phyloP scores from a whole-genome alignment of 805 yeast species.

The Schwanniomyces polymorphus region DNA sequence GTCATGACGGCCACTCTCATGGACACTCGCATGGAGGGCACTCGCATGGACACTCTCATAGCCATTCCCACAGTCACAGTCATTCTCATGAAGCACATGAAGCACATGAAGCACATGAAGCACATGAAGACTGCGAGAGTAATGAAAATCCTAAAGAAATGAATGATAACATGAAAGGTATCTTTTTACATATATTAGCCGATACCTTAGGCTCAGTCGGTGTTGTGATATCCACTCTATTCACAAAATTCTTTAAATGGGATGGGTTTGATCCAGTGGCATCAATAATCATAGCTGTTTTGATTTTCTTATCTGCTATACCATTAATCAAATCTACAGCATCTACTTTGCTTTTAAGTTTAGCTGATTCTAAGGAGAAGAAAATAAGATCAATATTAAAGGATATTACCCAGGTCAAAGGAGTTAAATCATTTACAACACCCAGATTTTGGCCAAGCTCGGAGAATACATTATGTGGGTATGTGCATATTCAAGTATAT shows the following conservation, averaged over 20 bases:
- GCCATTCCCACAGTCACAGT: conserved; percentile 23
- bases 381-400: conserved; percentile 62
- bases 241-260: conserved; percentile 66
- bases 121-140: conserved; percentile 8
- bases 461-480: conserved; percentile 48
- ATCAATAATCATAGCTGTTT: conserved; percentile 78
- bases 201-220: conserved; percentile 97
- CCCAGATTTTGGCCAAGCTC: conserved; percentile 88
- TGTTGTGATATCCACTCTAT: conserved; percentile 84
- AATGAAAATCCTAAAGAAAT: conserved; percentile 12
- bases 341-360: conserved; percentile 62
- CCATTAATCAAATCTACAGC: conserved; percentile 86
- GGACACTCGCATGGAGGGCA: conserved; percentile 35
- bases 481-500: conserved; percentile 74
- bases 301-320: conserved; percentile 78
- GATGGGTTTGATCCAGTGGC: conserved; percentile 91
- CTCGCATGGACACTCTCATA: conserved; percentile 46
- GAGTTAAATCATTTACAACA: conserved; percentile 80
- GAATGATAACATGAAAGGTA: conserved; percentile 85
- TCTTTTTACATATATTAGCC: conserved; percentile 89
- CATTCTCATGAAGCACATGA: conserved; percentile 1
- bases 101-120: no score
- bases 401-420: conserved; percentile 69
- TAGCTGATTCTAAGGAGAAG: conserved; percentile 60
- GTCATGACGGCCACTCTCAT: conserved; percentile 49